Base-by-base conservation (phyloP, 1,139 yeast species). In the Diutina sp. region DNA sequence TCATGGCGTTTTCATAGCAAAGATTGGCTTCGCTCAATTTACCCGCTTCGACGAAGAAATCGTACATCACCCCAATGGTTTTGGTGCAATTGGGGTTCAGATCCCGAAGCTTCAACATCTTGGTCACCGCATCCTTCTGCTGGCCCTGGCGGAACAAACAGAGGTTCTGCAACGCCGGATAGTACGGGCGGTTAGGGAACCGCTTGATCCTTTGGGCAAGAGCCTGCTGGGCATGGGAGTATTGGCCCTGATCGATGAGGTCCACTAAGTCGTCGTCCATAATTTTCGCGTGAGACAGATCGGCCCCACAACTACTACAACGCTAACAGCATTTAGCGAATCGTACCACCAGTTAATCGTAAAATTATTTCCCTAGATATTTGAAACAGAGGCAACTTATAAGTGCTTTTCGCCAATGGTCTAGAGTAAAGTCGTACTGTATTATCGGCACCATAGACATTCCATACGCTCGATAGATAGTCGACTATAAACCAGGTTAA, bases 161-260 rank as follows among this genome's bases (percentile, higher is more conserved):
- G 61, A 73, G 76, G 55, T 78, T 78, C 57, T 74, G 72, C 56
- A 84, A 68, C 0, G 85, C 83, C 62, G 74, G 71, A 64, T 78
- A 82, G 64, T 79, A 80, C 16, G 79, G 74, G 57, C 77, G 76
- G 45, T 77, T 73, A 0, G 95, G 95, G 58, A 72, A 70, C 63
- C 79, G 79, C 58, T 74, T 72, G 57, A 84, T 67, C 62, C 80
- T 81, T 58, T 77, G 75, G 46, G 73, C 71, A 18, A 85, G 68
- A 51, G 78, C 72, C 12, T 74, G 71, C 56, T 73, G 72, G 0
- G 95, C 93, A 58, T 72, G 72, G 53, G 73, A 70, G 65, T 69
- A 83, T 6, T 82, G 75, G 3, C 86, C 85, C 41, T 74, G 72
- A 41, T 80, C 80, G 51, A 86, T 76, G 14, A 85, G 81, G 18